phyloP scores from a whole-genome alignment of 176 grass and related monocot genomes.

The Raddia distichophylla region DNA sequence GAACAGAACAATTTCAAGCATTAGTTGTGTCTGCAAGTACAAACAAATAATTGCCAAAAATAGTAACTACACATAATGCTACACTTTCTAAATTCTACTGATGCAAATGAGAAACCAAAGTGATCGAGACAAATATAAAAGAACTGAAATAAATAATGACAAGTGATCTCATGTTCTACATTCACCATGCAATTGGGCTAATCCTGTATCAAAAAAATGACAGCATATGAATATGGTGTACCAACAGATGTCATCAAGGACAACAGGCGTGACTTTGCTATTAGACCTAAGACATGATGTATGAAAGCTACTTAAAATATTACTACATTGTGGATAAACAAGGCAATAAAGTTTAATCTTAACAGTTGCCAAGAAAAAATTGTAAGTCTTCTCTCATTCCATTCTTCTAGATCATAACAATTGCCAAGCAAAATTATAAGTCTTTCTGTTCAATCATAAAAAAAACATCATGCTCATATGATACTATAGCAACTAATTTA shows the following conservation, averaged over 20 bases:
- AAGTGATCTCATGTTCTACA: not conserved
- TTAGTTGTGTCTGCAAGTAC: constrained; percentile 16
- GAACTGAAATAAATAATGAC: not conserved
- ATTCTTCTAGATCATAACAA: not conserved
- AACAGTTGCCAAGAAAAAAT: too few species aligned
- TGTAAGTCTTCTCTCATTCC: not conserved
- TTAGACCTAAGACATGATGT: not conserved
- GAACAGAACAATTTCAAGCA: not conserved
- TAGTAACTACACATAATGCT: constrained; percentile 16
- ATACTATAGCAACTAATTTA: not conserved
- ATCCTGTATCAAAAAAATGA: not conserved
- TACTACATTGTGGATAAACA: not conserved
- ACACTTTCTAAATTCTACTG: not conserved
- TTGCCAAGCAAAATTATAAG: not conserved
- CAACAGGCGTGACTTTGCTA: not conserved
- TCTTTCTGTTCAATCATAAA: not conserved
- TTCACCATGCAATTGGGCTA: not conserved
- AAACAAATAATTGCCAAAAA: constrained; percentile 12
- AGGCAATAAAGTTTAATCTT: not conserved
- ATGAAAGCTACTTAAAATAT: not conserved
- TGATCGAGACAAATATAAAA: not conserved
- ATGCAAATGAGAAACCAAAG: constrained; percentile 9
- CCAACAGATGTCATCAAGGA: not conserved
- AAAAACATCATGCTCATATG: not conserved
- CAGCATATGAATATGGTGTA: not conserved